A percentile compares a stretch with the other conserved stretches of the same genome.
These are phyloP conservation scores for Trypanosoma conorhini DNA, from an alignment of 208 protist species.

Conservation along the genomic window DNA sequence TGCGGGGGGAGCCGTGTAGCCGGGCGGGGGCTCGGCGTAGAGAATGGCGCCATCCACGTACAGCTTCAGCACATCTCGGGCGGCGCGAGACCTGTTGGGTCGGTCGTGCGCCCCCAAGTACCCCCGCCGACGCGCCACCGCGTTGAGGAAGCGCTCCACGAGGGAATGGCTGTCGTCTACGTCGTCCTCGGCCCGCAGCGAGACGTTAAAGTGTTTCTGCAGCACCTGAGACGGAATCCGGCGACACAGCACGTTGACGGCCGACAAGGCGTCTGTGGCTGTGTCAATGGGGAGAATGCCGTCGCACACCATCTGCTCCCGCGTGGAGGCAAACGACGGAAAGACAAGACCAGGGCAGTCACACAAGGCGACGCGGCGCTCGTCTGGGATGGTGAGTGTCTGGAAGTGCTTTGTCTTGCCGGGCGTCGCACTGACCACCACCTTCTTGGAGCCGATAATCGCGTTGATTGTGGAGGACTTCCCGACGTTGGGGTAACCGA, in stretches of 20 bases:
- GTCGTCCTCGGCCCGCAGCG: constrained; percentile 62
- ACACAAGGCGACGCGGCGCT: constrained; percentile 92
- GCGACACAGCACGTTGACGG: constrained; percentile 63
- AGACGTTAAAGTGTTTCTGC: constrained; percentile 62
- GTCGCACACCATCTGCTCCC: constrained; percentile 96
- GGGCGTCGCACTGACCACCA: constrained; percentile 95
- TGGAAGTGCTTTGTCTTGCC: constrained; percentile 99
- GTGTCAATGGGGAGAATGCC: constrained; percentile 96
- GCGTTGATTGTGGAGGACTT: constrained; percentile 99
- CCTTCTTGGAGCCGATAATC: constrained; percentile 93
- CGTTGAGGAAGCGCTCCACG: constrained; percentile 79
- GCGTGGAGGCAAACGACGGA: constrained; percentile 87
- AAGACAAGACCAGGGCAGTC: constrained; percentile 99
- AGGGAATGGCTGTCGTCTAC: constrained; percentile 65
- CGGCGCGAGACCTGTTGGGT: constrained; percentile 91
- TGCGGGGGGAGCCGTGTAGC: constrained; percentile 38
- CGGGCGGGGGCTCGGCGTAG: constrained; percentile 84
- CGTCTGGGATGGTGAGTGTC: constrained; percentile 93
- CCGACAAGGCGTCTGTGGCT: constrained; percentile 64
- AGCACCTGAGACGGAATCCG: constrained; percentile 65
- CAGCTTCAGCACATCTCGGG: constrained; percentile 96
- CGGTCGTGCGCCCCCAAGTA: constrained; percentile 96
- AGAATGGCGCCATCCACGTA: constrained; percentile 89
- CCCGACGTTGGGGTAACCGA: constrained; percentile 99
- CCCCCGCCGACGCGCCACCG: constrained; percentile 77